Base-by-base conservation (phyloP, 768 basidiomycete genomes). In the Filobasidium wieringae region DNA sequence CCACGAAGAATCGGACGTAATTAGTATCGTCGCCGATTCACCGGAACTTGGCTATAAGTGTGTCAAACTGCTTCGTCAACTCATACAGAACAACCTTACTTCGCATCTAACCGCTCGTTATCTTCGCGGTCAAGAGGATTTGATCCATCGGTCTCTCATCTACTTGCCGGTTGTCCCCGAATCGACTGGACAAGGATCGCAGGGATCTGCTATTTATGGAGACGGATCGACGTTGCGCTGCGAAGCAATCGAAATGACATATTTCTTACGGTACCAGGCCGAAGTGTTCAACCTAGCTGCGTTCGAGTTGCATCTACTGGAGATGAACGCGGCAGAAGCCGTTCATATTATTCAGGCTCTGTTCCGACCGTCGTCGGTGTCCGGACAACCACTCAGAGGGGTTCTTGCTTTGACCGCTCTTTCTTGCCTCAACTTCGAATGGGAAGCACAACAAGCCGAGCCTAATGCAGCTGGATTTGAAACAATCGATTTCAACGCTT, bases 91-190 rank as follows among this genome's bases (percentile, higher is more conserved):
- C 32, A 47, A 55, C 12, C 7, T 37, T 32, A 61, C 60, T 2
- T 19, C 55, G 22, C 26, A 41, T 3, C 27, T 50, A 7, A 57
- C 60, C 40, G 43, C 53, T 27, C 30, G 47, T 17, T 61, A 57
- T 37, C 60, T 61, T 29, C 49, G 60, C 29, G 32, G 33, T 30
- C 49, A 61, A 27, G 36, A 51, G 39, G 55, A 61, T 34, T 55
- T 57, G 34, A 43, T 61, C 22, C 30, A 61, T 33, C 37, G 50
- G 4, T 29, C 51, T 14, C 33, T 61, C 17, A 33, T 49, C 2
- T 41, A 41, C 40, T 41, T 61, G 24, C 55, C 37, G 31, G 26
- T 39, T 7, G 22, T 51, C 12, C 50, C 55, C 1, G 36, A 27
- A 15, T 26, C 12, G 1, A 19, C 22, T 14, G 27, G 7, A 11